Conservation (phyloP, 2,329 filamentous ascomycete species). For the Chalara sp. region DNA sequence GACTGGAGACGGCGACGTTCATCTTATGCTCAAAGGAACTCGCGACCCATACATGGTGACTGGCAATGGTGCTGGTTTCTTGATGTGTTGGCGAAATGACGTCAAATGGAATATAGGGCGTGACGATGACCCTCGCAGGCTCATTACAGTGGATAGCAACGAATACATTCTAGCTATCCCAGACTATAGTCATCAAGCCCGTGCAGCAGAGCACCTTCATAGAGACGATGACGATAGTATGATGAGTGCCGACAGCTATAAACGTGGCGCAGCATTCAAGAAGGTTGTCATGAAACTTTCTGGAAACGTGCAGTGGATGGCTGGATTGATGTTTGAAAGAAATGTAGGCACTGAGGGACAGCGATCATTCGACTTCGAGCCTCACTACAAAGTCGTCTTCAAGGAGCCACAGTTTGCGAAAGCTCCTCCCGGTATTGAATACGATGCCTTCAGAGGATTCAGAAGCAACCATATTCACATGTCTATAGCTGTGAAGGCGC, state of each 20-base stretch:
- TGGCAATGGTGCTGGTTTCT: conserved; percentile 85
- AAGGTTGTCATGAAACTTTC: conserved; percentile 99
- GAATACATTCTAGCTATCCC: conserved; percentile 93
- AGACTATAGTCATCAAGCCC: conserved; percentile 83
- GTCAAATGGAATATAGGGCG: conserved; percentile 81
- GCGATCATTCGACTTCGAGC: conserved; percentile 81
- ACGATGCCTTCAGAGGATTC: conserved; percentile 96
- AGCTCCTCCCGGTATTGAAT: conserved; percentile 47
- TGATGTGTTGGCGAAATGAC: conserved; percentile 98
- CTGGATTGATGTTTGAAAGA: conserved; percentile 86
- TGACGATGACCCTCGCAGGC: conserved; percentile 80
- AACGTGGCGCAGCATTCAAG: conserved; percentile 80
- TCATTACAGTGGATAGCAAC: conserved; percentile 93
- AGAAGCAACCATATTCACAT: conserved; percentile 94
- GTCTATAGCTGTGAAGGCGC: conserved; percentile 84
- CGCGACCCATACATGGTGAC: conserved; percentile 92
- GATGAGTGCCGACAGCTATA: conserved; percentile 49
- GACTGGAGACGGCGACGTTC: conserved; percentile 94
- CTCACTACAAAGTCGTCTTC: conserved; percentile 85
- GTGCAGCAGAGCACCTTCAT: conserved; percentile 39
- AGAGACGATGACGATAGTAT: conserved; percentile 54
- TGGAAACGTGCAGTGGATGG: conserved; percentile 88
- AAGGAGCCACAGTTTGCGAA: conserved; percentile 73
- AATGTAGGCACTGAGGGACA: conserved; percentile 59
- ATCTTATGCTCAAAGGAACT: conserved; percentile 83